A percentile compares a stretch with the other conserved stretches of the same genome.
Evolutionary conservation across 768 basidiomycete genomes (phyloP).

Genomic region (Suillus variegatus): DNA sequence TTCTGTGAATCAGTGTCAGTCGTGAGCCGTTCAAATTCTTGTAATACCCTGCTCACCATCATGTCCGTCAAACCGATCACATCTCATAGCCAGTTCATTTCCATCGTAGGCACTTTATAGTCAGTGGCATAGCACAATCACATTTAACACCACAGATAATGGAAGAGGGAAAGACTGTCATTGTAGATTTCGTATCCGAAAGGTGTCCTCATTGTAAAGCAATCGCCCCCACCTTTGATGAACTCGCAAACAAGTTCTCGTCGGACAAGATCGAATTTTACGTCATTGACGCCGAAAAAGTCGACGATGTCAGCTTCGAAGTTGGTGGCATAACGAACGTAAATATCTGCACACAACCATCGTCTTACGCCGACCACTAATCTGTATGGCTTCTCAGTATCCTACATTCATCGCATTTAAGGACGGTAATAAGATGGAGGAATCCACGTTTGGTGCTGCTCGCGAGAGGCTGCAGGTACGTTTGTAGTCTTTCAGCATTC

Average conservation of each 20-base stretch:
- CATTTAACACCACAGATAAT: conserved; percentile 11
- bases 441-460: conserved; percentile 1
- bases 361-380: not conserved
- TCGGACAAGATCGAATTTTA: conserved; percentile 50
- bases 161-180: conserved; percentile 7
- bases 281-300: conserved; percentile 71
- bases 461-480: conserved; percentile 4
- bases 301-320: conserved; percentile 49
- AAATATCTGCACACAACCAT: not conserved
- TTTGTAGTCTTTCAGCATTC: not conserved
- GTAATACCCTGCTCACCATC: not conserved
- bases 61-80: conserved; percentile 11
- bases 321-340: conserved; percentile 32
- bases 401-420: conserved; percentile 10
- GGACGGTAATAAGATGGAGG: conserved; percentile 6
- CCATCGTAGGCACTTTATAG: conserved; percentile 6
- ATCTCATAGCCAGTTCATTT: conserved; percentile 7
- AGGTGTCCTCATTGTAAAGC: conserved; percentile 2
- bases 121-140: not conserved
- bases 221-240: conserved; percentile 9
- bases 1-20: not conserved
- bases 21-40: not conserved
- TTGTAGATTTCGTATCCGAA: conserved; percentile 23
- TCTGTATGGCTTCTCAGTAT: not conserved
- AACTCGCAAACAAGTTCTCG: conserved; percentile 10